Percentiles rank a stretch among this genome's conserved stretches.
phyloP scores from a whole-genome alignment of 2,329 filamentous ascomycete species.

The Alternaria triticina region DNA sequence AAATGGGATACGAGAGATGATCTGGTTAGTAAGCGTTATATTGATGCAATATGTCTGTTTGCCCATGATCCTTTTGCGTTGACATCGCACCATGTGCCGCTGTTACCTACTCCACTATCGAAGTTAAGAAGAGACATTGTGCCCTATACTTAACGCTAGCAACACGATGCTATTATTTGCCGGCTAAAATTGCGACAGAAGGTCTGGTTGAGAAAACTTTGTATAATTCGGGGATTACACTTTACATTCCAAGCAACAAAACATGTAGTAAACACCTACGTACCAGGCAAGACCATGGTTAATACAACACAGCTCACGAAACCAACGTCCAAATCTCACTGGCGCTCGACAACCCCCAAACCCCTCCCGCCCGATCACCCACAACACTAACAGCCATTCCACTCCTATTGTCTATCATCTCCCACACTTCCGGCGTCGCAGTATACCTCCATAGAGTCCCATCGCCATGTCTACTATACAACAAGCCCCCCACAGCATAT shows the following conservation, averaged over 20 bases:
- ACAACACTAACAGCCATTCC: conserved; percentile 14
- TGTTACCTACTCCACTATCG: not conserved
- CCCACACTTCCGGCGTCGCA: conserved; percentile 33
- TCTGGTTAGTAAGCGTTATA: not conserved
- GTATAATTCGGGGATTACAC: not conserved
- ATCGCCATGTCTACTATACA: conserved; percentile 34
- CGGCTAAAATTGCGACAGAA: accelerated
- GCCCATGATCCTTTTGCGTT: not conserved
- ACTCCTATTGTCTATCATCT: conserved; percentile 28
- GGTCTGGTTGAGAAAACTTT: not conserved
- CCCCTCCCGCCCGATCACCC: conserved; percentile 30
- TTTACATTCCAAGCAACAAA: not conserved
- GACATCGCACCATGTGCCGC: not conserved
- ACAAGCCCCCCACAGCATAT: conserved; percentile 22
- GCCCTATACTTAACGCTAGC: not conserved
- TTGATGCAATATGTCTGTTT: accelerated
- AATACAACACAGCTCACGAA: not conserved
- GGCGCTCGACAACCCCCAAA: conserved; percentile 27
- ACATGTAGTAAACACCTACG: not conserved
- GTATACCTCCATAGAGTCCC: conserved; percentile 39
- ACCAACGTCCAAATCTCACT: conserved; percentile 33
- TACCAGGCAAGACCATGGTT: not conserved
- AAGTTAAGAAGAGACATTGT: not conserved
- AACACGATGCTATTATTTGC: not conserved
- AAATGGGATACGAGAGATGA: accelerated